These are phyloP conservation scores for Hylodesmum podocarpum DNA, from an alignment of 306 rosid genomes.

Conservation along the genomic window DNA sequence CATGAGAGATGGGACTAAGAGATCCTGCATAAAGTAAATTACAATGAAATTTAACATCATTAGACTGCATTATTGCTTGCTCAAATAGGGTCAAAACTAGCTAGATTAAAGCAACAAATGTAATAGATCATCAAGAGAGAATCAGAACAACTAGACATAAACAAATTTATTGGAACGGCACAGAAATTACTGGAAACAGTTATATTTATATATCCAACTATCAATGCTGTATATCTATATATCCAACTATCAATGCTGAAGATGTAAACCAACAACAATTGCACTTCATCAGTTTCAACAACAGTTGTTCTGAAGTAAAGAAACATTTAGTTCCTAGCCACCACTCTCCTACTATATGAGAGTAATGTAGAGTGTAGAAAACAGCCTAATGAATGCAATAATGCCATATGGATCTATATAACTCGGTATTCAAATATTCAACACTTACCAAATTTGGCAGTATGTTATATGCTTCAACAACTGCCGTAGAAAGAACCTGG, in stretches of 20 bases:
- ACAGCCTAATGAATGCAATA: neutral
- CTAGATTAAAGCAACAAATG: neutral
- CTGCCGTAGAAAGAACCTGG: constrained; percentile 62
- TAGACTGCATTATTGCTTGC: constrained; percentile 23
- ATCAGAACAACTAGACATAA: neutral
- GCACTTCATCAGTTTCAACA: constrained; percentile 7
- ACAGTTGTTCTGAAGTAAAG: neutral
- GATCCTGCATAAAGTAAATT: constrained; percentile 61
- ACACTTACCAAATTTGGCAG: constrained; percentile 73
- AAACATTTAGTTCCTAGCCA: neutral
- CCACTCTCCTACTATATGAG: neutral
- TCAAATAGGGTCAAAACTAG: neutral
- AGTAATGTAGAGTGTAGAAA: constrained; percentile 4
- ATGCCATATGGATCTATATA: neutral
- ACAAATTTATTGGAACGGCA: neutral
- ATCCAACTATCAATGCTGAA: neutral
- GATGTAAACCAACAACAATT: neutral
- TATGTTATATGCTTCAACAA: constrained; percentile 82
- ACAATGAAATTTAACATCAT: constrained; percentile 17
- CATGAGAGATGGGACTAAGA: constrained; percentile 79
- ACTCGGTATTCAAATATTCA: constrained; percentile 21
- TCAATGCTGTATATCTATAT: neutral
- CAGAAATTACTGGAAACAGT: neutral
- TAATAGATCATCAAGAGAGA: neutral
- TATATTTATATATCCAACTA: neutral